Conservation (phyloP, 805 yeast genomes). For the Sugiyamaella smithiae region DNA sequence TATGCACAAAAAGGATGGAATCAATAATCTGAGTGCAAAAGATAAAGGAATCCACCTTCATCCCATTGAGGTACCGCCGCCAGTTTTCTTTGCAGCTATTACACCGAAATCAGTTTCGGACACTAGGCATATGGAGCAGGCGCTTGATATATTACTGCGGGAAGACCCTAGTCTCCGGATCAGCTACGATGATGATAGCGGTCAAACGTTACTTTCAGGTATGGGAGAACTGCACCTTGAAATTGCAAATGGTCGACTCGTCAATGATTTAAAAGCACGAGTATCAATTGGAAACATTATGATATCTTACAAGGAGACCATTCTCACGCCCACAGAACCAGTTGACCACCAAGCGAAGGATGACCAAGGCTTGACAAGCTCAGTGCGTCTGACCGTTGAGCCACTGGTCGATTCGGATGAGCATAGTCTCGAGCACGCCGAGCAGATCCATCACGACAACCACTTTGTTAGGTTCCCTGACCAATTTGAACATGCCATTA, state of each 20-base stretch:
- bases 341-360: slow-evolving; percentile 30
- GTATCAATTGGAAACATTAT: slow-evolving; percentile 78
- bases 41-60: slow-evolving; percentile 51
- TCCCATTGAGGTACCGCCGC: slow-evolving; percentile 86
- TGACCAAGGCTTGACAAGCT: slow-evolving; percentile 27
- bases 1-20: slow-evolving; percentile 49
- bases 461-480: slow-evolving; percentile 22
- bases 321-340: slow-evolving; percentile 25
- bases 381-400: slow-evolving; percentile 30
- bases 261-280: slow-evolving; percentile 79
- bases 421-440: slow-evolving; percentile 36
- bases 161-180: slow-evolving; percentile 89
- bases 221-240: slow-evolving; percentile 98
- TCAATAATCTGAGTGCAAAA: slow-evolving; percentile 44
- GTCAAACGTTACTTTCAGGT: slow-evolving; percentile 85
- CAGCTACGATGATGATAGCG: slow-evolving; percentile 72
- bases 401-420: slow-evolving; percentile 36
- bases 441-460: slow-evolving; percentile 38
- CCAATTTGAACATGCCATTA: slow-evolving; percentile 26
- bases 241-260: slow-evolving; percentile 73
- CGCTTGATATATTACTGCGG: slow-evolving; percentile 61
- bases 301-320: slow-evolving; percentile 85
- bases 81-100: slow-evolving; percentile 81
- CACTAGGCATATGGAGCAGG: slow-evolving; percentile 64
- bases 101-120: slow-evolving; percentile 86